Evolutionary conservation across 371 early-diverging fungal species (phyloP), one percentile per base, ranked within the genome.

Genomic region (Furculomyces boomerangus): DNA sequence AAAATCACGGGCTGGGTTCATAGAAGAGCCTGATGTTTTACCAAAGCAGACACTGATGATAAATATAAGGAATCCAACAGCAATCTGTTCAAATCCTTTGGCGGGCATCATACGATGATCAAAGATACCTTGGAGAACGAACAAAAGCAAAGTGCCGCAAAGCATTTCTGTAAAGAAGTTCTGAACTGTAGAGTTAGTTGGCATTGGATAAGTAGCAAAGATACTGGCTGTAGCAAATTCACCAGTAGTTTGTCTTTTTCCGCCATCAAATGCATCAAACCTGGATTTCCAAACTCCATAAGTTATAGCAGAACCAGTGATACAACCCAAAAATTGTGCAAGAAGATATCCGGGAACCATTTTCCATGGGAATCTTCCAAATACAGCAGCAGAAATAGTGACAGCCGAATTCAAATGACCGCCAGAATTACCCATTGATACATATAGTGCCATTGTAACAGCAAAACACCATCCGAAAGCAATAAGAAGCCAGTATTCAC

Each of bases 1-100:
- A 59, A 91, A 63, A 71, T 91, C 91, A 60, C 90, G 80, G 18
- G 91, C 90, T 39, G 88, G 89, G 67, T 91, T 91, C 49, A 91
- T 67, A 22, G 81, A 81, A 49, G 78, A 81, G 7, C 83, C 83
- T 26, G 85, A 81, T 49, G 76, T 74, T 71, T 77, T 80, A 26
- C 80, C 80, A 49, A 81, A 66, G 37, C 80, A 68, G 60, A 76
- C 64, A 53, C 76, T 78, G 47, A 82, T 73, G 41, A 71, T 67
- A 16, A 77, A 72, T 39, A 90, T 70, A 55, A 79, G 68, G 30
- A 81, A 61, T 18, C 85, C 86, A 40, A 80, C 69, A 55, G 73
- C 63, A 24, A 80, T 53, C 0, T 79, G 75, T 27, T 57, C 60
- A 28, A 64, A 56, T 47, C 57, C 50, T 56, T 61, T 62, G 30